A percentile compares a stretch with the other conserved stretches of the same genome.
Conservation (phyloP, 1,284 basidiomycete species). For the Austropuccinia psidii region DNA sequence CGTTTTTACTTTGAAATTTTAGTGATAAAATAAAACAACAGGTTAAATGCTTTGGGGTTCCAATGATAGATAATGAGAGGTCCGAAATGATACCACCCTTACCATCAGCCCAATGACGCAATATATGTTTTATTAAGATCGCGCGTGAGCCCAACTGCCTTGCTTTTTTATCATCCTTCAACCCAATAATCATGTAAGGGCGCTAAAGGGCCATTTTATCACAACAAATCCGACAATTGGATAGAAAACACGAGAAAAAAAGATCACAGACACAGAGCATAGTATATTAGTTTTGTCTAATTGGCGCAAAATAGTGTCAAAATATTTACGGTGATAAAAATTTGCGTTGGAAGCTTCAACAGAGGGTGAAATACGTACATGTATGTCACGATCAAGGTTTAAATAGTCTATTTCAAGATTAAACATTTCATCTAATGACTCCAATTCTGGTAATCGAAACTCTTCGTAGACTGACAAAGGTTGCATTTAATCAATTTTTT, state of each 20-base stretch:
- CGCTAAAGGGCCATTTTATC: slow-evolving; percentile 8
- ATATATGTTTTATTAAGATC: slow-evolving; percentile 28
- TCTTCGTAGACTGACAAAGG: slow-evolving; percentile 17
- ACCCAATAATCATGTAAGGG: slow-evolving; percentile 23
- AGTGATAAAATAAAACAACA: neutral
- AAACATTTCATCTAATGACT: slow-evolving; percentile 26
- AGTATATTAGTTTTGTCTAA: too few relatives aligned
- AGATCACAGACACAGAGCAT: too few relatives aligned
- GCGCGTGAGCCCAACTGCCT: slow-evolving; percentile 10
- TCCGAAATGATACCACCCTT: neutral
- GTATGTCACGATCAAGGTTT: slow-evolving; percentile 4
- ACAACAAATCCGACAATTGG: too few relatives aligned
- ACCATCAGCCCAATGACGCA: slow-evolving; percentile 33
- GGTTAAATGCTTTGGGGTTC: neutral
- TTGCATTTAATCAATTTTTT: too few relatives aligned
- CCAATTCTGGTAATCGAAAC: slow-evolving; percentile 31
- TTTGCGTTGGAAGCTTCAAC: neutral
- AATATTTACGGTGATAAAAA: too few relatives aligned
- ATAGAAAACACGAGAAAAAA: too few relatives aligned
- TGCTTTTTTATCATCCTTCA: slow-evolving; percentile 28
- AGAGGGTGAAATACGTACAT: too few relatives aligned
- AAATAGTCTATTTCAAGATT: slow-evolving; percentile 26
- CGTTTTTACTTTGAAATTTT: neutral
- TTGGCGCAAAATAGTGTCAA: too few relatives aligned
- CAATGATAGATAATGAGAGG: neutral